phyloP scores from a whole-genome alignment of 2,329 filamentous ascomycete genomes.

The Alternaria sp. region DNA sequence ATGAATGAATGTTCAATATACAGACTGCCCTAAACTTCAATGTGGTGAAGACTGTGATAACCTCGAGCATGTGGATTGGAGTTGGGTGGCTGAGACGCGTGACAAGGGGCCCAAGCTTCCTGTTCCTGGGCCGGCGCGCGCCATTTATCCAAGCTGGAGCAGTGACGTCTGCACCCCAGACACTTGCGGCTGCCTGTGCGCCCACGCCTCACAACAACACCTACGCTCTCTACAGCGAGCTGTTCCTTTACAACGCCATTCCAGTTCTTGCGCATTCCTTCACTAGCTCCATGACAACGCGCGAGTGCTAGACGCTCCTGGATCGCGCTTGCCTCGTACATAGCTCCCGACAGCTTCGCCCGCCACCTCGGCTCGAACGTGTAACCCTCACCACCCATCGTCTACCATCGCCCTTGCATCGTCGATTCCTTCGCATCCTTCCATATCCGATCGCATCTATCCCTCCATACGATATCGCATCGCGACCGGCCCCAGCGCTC shows the following conservation, averaged over 20 bases:
- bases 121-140: conserved; percentile 23
- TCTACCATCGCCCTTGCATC: not conserved
- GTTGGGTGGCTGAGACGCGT: conserved; percentile 12
- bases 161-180: conserved; percentile 27
- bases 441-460: not conserved
- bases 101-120: conserved; percentile 14
- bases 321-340: not conserved
- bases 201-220: conserved; percentile 13
- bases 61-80: not conserved
- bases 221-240: not conserved
- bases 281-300: not conserved
- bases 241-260: not conserved
- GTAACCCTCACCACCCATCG: not conserved
- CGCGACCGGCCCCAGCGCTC: conserved; percentile 10
- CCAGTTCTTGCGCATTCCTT: not conserved
- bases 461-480: not conserved
- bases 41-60: not conserved
- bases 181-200: conserved; percentile 14
- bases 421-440: not conserved
- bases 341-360: conserved; percentile 13
- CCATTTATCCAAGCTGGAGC: conserved; percentile 10
- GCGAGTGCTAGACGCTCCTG: not conserved
- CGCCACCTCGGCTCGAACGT: conserved; percentile 20
- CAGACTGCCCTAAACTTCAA: not conserved
- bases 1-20: conserved; percentile 21